A percentile compares a stretch with the other conserved stretches of the same genome.
Evolutionary conservation across 2,329 filamentous ascomycete species (phyloP).

Genomic region (Colletotrichum agaves): DNA sequence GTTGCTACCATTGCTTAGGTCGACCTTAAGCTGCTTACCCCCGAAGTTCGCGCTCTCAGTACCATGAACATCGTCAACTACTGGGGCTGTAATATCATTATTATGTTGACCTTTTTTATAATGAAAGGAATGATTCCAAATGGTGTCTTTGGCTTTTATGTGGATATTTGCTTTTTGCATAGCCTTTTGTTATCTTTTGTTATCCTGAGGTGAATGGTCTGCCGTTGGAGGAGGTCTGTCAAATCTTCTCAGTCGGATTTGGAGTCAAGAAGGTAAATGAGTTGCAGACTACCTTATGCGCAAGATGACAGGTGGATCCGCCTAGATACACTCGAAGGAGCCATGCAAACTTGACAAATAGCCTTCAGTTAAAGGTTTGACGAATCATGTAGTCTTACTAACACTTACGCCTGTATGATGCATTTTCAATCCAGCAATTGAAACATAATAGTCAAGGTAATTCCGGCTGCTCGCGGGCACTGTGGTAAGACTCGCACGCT

Average conservation of each 20-base stretch:
- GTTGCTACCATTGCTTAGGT: conserved; percentile 62
- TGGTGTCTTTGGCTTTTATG: conserved; percentile 64
- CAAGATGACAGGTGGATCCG: conserved; percentile 35
- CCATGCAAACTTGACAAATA: background rate
- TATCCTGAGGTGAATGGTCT: conserved; percentile 67
- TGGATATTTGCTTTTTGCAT: conserved; percentile 60
- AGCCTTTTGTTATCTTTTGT: conserved; percentile 58
- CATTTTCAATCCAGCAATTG: too few species aligned
- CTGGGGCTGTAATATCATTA: conserved; percentile 61
- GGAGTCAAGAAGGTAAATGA: conserved; percentile 54
- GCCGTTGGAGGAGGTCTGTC: conserved; percentile 63
- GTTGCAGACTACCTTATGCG: conserved; percentile 50
- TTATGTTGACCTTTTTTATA: conserved; percentile 59
- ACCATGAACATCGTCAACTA: conserved; percentile 59
- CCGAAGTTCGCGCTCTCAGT: conserved; percentile 58
- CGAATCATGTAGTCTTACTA: background rate
- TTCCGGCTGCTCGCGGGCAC: too few species aligned
- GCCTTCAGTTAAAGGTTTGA: background rate
- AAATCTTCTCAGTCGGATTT: conserved; percentile 61
- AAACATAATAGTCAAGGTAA: too few species aligned
- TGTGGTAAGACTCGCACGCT: too few species aligned
- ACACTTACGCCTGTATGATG: too few species aligned
- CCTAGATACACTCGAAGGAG: background rate
- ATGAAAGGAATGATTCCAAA: conserved; percentile 61
- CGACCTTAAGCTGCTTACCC: conserved; percentile 57